Conservation (phyloP, 2,329 filamentous ascomycete genomes). For the Penicillium sp. region DNA sequence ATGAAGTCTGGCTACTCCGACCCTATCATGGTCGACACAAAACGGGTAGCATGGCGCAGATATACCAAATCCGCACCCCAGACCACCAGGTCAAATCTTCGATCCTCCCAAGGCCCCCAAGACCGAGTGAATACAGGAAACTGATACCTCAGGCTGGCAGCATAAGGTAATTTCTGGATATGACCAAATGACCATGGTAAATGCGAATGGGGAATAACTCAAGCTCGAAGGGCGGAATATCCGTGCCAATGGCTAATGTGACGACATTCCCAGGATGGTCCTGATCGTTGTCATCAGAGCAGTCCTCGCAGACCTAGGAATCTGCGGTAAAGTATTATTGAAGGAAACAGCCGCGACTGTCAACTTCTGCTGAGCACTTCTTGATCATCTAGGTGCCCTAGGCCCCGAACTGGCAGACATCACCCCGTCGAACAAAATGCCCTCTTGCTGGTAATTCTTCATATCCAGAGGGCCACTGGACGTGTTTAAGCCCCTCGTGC, state of each 20-base stretch:
- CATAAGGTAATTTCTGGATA: conserved; percentile 2
- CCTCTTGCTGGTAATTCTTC: conserved; percentile 46
- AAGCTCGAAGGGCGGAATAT: conserved; percentile 15
- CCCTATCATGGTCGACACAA: conserved; percentile 54
- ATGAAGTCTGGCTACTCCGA: conserved; percentile 56
- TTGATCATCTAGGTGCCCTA: conserved; percentile 43
- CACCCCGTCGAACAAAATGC: conserved; percentile 53
- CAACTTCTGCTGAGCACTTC: conserved; percentile 21
- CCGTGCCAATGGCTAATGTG: conserved; percentile 24
- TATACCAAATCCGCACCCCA: conserved; percentile 50
- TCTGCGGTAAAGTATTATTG: conserved; percentile 58
- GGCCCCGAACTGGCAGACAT: conserved; percentile 51
- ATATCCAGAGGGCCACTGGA: conserved; percentile 43
- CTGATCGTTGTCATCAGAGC: conserved; percentile 5
- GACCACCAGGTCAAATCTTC: conserved; percentile 51
- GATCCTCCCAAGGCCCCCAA: conserved; percentile 47
- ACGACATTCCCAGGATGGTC: conserved; percentile 44
- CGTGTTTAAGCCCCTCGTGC: conserved; percentile 45
- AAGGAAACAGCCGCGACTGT: conserved; percentile 49
- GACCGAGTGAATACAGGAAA: conserved; percentile 32
- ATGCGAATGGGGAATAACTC: conserved; percentile 27
- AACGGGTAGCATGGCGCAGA: conserved; percentile 47
- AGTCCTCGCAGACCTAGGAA: conserved; percentile 35
- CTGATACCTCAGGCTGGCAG: conserved; percentile 7
- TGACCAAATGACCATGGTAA: conserved; percentile 8